phyloP scores from a whole-genome alignment of 2,329 filamentous ascomycete species.

The Fusarium palustre region DNA sequence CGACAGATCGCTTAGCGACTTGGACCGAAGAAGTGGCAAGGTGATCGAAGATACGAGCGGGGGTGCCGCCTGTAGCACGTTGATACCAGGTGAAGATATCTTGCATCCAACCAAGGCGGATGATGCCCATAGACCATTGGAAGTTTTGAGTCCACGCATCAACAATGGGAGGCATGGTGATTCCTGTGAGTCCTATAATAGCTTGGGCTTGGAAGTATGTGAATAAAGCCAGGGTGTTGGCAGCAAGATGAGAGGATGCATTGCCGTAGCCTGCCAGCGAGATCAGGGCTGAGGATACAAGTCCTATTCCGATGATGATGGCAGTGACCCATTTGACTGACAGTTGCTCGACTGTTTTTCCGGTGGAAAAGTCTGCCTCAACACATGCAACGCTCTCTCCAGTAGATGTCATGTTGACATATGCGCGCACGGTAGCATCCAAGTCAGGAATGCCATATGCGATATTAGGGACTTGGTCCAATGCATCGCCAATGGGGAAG shows the following conservation, averaged over 20 bases:
- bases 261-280: slow-evolving; percentile 93
- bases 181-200: slow-evolving; percentile 85
- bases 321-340: slow-evolving; percentile 92
- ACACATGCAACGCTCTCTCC: slow-evolving; percentile 82
- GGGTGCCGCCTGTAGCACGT: slow-evolving; percentile 87
- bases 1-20: slow-evolving; percentile 73
- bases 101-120: slow-evolving; percentile 85
- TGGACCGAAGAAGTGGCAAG: slow-evolving; percentile 82
- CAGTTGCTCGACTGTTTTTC: slow-evolving; percentile 88
- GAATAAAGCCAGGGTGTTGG: slow-evolving; percentile 91
- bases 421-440: slow-evolving; percentile 84
- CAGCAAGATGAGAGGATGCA: slow-evolving; percentile 91
- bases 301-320: slow-evolving; percentile 83
- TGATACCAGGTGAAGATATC: slow-evolving; percentile 94
- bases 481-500: slow-evolving; percentile 68
- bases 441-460: slow-evolving; percentile 91
- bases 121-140: slow-evolving; percentile 98
- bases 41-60: slow-evolving; percentile 80
- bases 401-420: slow-evolving; percentile 76
- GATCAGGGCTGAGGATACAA: slow-evolving; percentile 86
- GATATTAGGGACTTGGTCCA: slow-evolving; percentile 79
- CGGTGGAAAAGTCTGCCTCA: slow-evolving; percentile 87
- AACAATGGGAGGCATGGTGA: slow-evolving; percentile 87
- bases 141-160: slow-evolving; percentile 97
- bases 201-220: slow-evolving; percentile 95